A percentile compares a stretch with the other conserved stretches of the same genome.
These are phyloP conservation scores for Tetrastigma voinierianum DNA, from an alignment of 164 flowering plant genomes.

Conservation along the genomic window DNA sequence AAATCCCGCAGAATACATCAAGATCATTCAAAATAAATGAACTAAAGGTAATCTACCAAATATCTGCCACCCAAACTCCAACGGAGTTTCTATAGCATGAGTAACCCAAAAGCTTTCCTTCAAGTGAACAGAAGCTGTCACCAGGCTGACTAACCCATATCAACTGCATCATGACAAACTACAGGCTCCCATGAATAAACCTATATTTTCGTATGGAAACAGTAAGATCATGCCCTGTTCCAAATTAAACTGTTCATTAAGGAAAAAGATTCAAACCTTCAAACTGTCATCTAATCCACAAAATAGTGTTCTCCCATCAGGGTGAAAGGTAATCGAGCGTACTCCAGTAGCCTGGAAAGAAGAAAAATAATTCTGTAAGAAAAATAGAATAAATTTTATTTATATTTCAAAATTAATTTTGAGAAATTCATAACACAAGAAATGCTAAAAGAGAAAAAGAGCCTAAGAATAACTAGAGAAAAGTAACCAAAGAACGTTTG, in stretches of 20 bases:
- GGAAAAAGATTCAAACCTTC: conserved; percentile 46
- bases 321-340: conserved; percentile 73
- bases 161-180: conserved; percentile 72
- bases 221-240: background rate
- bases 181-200: conserved; percentile 95
- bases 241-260: background rate
- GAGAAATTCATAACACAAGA: no score
- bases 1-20: no score
- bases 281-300: conserved; percentile 75
- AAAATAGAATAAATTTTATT: background rate
- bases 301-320: conserved; percentile 84
- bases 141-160: conserved; percentile 86
- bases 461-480: no score
- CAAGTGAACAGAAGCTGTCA: conserved; percentile 74
- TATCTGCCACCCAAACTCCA: conserved; percentile 84
- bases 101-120: conserved; percentile 77
- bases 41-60: conserved; percentile 41
- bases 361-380: background rate
- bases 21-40: background rate
- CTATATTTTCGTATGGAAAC: conserved; percentile 29
- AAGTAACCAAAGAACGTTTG: no score
- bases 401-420: background rate
- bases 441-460: no score
- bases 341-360: conserved; percentile 66
- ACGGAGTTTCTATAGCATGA: conserved; percentile 67